phyloP scores from a whole-genome alignment of 306 rosid species.

The Fragaria nilgerrensis region DNA sequence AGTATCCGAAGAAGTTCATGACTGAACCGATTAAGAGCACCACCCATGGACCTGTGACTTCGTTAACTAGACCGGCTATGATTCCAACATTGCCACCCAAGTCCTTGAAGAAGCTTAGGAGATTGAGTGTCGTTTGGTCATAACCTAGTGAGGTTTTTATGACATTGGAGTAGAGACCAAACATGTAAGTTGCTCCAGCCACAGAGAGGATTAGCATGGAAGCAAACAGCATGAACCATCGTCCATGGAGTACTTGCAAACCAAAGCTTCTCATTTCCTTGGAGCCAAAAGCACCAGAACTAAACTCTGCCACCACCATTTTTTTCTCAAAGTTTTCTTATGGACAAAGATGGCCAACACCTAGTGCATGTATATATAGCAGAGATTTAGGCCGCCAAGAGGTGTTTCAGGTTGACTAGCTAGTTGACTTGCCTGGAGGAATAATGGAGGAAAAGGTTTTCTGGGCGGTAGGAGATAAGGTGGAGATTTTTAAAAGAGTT shows the following conservation, averaged over 20 bases:
- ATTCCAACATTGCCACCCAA: slow-evolving; percentile 62
- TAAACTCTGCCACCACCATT: slow-evolving; percentile 27
- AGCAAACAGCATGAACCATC: slow-evolving; percentile 74
- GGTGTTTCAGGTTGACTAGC: slow-evolving; percentile 5
- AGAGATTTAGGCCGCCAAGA: not conserved
- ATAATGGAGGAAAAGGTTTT: not conserved
- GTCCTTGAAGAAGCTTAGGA: slow-evolving; percentile 81
- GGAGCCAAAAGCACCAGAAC: slow-evolving; percentile 9
- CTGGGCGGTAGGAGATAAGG: not conserved
- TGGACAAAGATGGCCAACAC: not conserved
- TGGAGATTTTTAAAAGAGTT: not conserved
- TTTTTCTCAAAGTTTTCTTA: not conserved
- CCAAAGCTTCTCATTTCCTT: slow-evolving; percentile 21
- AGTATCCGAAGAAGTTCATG: slow-evolving; percentile 74
- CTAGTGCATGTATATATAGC: not conserved
- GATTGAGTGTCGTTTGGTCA: slow-evolving; percentile 70
- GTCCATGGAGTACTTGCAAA: slow-evolving; percentile 42
- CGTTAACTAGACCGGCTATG: slow-evolving; percentile 57
- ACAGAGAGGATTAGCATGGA: slow-evolving; percentile 58
- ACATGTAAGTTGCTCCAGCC: slow-evolving; percentile 69
- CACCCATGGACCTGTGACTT: slow-evolving; percentile 61
- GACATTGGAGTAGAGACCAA: slow-evolving; percentile 52
- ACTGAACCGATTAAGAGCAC: slow-evolving; percentile 49
- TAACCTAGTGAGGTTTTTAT: slow-evolving; percentile 56
- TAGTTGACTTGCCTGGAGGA: not conserved